A percentile compares a stretch with the other conserved stretches of the same genome.
These are phyloP conservation scores for Eudorina sp. DNA, from an alignment of 139 green algal species.

Conservation along the genomic window DNA sequence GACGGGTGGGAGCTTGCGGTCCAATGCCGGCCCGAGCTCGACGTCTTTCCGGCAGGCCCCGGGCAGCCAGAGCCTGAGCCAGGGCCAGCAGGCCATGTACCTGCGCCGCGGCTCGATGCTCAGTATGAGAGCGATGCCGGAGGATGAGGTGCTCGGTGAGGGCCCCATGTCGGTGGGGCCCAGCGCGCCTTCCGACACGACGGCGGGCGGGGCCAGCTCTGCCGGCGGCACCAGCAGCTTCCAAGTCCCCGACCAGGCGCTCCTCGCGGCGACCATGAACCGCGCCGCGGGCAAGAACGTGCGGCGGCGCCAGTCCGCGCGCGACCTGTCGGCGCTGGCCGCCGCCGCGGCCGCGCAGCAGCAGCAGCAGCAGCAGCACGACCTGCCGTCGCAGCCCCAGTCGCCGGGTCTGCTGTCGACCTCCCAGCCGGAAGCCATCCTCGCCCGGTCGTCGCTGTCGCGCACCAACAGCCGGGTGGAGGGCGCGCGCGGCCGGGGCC, in stretches of 20 bases:
- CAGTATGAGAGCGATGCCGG: background rate
- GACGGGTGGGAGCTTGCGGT: too few species aligned
- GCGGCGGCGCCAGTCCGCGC: background rate
- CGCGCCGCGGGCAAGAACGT: constrained; percentile 11
- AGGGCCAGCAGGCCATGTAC: background rate
- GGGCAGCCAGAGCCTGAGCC: too few species aligned
- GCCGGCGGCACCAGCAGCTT: background rate
- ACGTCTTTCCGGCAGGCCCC: background rate
- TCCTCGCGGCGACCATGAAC: background rate
- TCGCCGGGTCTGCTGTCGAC: too few species aligned
- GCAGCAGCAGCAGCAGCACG: background rate
- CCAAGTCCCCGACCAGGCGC: background rate
- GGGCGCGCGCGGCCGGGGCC: too few species aligned
- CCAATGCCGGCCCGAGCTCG: too few species aligned
- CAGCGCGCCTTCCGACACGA: background rate
- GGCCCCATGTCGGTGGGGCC: background rate
- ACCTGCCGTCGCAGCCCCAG: background rate
- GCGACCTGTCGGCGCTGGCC: background rate
- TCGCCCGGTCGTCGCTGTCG: background rate
- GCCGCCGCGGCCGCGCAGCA: background rate
- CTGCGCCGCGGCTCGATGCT: background rate
- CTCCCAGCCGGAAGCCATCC: too few species aligned
- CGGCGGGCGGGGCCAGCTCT: too few species aligned
- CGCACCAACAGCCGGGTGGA: background rate
- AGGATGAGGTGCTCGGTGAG: background rate